A percentile compares a stretch with the other conserved stretches of the same genome.
Conservation (phyloP, 805 yeast genomes). For the fission yeast (Schizosaccharomyces pombe) region DNA sequence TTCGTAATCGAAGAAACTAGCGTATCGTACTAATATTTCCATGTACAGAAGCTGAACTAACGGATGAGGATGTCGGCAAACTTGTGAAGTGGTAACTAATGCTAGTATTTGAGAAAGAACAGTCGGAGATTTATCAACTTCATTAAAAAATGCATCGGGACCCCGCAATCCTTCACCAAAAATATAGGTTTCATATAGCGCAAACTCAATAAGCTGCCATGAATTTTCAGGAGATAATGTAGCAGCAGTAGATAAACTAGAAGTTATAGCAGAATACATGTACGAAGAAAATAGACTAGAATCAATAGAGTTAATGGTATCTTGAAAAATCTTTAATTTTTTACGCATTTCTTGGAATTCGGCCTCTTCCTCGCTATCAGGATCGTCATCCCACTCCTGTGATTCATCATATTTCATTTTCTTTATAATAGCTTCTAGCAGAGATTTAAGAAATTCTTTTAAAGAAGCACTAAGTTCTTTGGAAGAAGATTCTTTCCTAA, state of each 20-base stretch:
- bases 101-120: conserved; percentile 39
- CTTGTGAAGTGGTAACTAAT: conserved; percentile 26
- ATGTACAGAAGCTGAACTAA: conserved; percentile 58
- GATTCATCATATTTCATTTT: conserved; percentile 66
- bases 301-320: conserved; percentile 41
- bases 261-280: conserved; percentile 18
- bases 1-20: conserved; percentile 30
- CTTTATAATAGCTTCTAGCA: conserved; percentile 44
- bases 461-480: conserved; percentile 11
- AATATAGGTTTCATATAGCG: conserved; percentile 56
- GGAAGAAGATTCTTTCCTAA: conserved; percentile 22
- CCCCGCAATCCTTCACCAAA: conserved; percentile 42
- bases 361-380: conserved; percentile 48
- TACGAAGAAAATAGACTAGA: conserved; percentile 41
- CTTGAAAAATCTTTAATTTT: conserved; percentile 59
- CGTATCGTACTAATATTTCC: conserved; percentile 65
- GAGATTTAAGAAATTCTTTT: conserved; percentile 31
- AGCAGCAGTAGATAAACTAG: background rate
- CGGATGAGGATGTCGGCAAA: conserved; percentile 37
- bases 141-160: conserved; percentile 19
- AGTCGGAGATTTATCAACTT: conserved; percentile 50
- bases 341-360: conserved; percentile 61
- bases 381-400: conserved; percentile 30
- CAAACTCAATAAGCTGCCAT: conserved; percentile 75
- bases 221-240: conserved; percentile 17